Evolutionary conservation across 2,329 filamentous ascomycete species (phyloP).

Genomic region (Graphium sp.): DNA sequence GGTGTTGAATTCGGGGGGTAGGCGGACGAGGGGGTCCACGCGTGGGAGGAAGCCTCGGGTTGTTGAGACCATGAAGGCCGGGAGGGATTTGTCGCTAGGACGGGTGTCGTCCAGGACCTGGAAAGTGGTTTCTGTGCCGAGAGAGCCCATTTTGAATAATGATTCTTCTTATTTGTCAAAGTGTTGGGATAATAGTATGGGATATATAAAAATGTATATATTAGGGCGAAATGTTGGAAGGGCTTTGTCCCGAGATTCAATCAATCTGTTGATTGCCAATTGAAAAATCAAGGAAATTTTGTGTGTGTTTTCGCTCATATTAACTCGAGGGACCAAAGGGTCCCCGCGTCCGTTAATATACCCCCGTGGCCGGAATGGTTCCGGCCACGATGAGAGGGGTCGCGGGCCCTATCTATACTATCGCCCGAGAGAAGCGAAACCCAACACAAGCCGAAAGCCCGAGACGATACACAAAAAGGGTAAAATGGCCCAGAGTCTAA

Average conservation of each 20-base stretch:
- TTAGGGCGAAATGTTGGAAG: slow-evolving; percentile 4
- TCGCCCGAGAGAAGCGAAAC: too few relatives aligned
- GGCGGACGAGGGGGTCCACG: slow-evolving; percentile 38
- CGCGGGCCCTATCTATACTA: too few relatives aligned
- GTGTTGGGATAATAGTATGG: slow-evolving; percentile 4
- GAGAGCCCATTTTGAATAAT: too few relatives aligned
- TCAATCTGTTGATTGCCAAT: too few relatives aligned
- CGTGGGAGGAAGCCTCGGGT: slow-evolving; percentile 60
- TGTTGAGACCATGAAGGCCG: slow-evolving; percentile 67
- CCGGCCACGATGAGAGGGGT: slow-evolving; percentile 15
- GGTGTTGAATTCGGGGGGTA: slow-evolving; percentile 58
- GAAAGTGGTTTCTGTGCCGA: slow-evolving; percentile 23
- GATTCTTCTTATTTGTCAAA: slow-evolving; percentile 1
- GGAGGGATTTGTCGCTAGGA: slow-evolving; percentile 44
- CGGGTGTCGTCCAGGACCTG: slow-evolving; percentile 45
- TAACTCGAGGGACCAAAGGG: neutral
- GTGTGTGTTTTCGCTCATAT: neutral
- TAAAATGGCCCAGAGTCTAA: too few relatives aligned
- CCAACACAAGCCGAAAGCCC: too few relatives aligned
- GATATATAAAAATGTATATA: slow-evolving; percentile 5
- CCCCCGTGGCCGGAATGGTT: slow-evolving; percentile 16
- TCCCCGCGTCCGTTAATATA: neutral
- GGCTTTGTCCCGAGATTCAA: too few relatives aligned
- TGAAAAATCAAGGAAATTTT: too few relatives aligned
- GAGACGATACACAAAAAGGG: neutral